Base-by-base conservation (phyloP, 2,329 filamentous ascomycete genomes). In the Ascochyta koolunga region DNA sequence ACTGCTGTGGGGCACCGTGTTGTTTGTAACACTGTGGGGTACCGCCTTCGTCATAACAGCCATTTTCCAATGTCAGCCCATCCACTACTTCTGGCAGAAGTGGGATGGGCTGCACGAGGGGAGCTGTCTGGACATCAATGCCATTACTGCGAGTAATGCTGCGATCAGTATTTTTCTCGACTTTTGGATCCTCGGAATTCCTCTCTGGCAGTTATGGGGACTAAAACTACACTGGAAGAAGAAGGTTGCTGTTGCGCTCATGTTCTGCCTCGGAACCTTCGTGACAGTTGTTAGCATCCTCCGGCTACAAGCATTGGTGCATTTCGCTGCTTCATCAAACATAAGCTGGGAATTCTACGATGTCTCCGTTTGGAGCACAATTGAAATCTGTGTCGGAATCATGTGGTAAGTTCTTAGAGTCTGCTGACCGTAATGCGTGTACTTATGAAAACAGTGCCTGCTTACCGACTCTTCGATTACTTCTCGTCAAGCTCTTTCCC, bases 251-350 rank as follows among this genome's bases (percentile, higher is more conserved):
- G 68, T 76, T 36, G 68, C 70, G 22, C 54, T 75, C 41, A 76
- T 77, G 73, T 77, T 77, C 52, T 68, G 66, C 44, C 65, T 76
- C 6, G 73, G 73, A 25, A 74, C 75, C 19, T 72, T 77, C 42
- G 74, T 78, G 39, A 78, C 76, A 2, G 56, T 79, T 5, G 70
- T 80, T 41, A 79, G 77, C 52, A 74, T 78, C 43, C 60, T 80
- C 33, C 76, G 78, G 4, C 61, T 81, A 4, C 69, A 71, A 13
- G 75, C 76, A 5, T 65, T 80, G 8, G 70, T 80, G 38, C 60
- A 72, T 33, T 80, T 80, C 48, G 75, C 75, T 16, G 71, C 67
- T 19, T 78, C 77, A 0, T 52, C 65, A 1, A 79, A 80, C 59
- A 58, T 75, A 18, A 70, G 64, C 27, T 76, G 73, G 70, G 75